Evolutionary conservation across 305 asterid genomes (phyloP).

Genomic region (Lippia alba): DNA sequence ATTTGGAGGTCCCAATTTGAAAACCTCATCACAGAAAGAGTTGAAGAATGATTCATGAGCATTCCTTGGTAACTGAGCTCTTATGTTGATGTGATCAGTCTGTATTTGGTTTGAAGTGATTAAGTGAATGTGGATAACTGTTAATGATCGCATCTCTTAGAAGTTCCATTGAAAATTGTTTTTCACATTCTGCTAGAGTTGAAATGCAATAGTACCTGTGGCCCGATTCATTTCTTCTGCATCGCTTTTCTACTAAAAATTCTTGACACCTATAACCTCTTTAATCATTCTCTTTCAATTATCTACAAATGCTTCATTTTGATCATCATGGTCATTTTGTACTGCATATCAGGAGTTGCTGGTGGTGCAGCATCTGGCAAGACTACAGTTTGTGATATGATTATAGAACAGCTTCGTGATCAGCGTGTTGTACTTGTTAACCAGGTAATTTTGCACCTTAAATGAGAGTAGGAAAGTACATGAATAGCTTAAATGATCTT

Average conservation of each 20-base stretch:
- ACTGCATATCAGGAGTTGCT: constrained; percentile 72
- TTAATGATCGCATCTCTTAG: not conserved
- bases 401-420: constrained; percentile 93
- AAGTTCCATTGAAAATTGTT: constrained; percentile 5
- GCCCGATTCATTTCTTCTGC: not conserved
- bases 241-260: not conserved
- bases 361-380: constrained; percentile 99
- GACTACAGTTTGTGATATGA: constrained; percentile 97
- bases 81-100: not conserved
- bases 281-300: not conserved
- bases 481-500: not conserved
- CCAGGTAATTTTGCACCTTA: constrained; percentile 57
- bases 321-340: not conserved
- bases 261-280: not conserved
- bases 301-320: constrained; percentile 24
- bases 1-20: not conserved
- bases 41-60: constrained; percentile 2
- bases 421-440: constrained; percentile 98
- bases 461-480: not conserved
- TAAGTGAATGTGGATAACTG: constrained; percentile 10
- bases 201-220: not conserved
- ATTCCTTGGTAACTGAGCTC: constrained; percentile 1
- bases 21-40: not conserved
- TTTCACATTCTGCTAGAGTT: constrained; percentile 11
- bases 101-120: constrained; percentile 24